Evolutionary conservation across 176 grass and related monocot genomes (phyloP), one percentile per base, ranked within the genome.

Genomic region (Raddia guianensis): DNA sequence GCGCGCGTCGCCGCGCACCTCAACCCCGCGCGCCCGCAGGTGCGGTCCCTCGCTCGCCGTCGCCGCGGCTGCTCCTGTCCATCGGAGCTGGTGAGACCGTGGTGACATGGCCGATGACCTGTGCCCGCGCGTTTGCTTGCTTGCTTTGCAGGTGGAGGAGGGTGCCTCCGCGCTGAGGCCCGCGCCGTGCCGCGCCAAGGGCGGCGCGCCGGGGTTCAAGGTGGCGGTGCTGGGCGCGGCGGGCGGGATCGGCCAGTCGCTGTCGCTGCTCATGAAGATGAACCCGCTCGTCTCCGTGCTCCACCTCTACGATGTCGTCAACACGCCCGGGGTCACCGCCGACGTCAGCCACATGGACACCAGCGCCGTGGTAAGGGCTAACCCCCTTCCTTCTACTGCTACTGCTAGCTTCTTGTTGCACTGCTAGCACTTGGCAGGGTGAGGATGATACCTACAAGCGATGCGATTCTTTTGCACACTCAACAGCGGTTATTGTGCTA

Each of bases 271-370:
- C 63, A 93, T 99, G 92, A 99, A 99, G 86, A 95, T 95, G 90
- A 99, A 99, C 84, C 92, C 96, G 14, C 82, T 99, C 37, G 88
- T 99, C 0, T 99, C 96, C n/a, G 90, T 99, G 72, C 86, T 99
- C 58, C 92, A 99, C 80, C 80, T 99, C 75, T 99, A 99, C 43
- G 96, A 99, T 60, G 96, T 99, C 33, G 92, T 99, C 81, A 99
- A 99, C 84, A 70, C 92, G 19, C 96, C 96, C 0, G 96, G 96
- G 58, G 96, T 99, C 66, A 99, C 96, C 21, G 92, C 96, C 71
- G 96, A 99, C 72, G 51, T 93, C 76, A 95, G 96, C 78, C 96
- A 99, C 86, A 99, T 95, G 96, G 85, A 99, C 82, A 99, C 96
- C 19, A 79, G 86, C 62, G 86, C 92, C n/a, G 96, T 99, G 86